Evolutionary conservation across 192 early-diverging fungal genomes (phyloP).

Genomic region (Linnemannia hyalina): DNA sequence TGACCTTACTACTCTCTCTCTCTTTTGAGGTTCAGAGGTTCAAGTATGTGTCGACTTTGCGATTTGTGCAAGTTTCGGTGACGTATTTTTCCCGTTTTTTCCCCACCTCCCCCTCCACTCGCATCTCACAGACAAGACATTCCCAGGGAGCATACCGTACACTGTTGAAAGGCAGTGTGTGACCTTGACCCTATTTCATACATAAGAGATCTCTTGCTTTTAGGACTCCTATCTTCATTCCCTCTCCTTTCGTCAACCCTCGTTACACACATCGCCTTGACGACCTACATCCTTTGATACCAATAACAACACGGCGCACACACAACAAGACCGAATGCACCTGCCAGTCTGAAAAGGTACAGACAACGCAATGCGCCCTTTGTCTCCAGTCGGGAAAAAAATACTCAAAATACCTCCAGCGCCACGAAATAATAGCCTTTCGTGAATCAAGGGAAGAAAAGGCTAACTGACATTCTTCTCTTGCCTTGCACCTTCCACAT

Average conservation of each 20-base stretch:
- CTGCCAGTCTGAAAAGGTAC: neutral
- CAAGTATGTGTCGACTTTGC: neutral
- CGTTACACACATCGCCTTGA: neutral
- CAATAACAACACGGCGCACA: neutral
- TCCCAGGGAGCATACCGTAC: too few relatives aligned
- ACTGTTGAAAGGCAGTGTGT: too few relatives aligned
- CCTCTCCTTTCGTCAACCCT: neutral
- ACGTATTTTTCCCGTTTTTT: neutral
- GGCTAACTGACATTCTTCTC: neutral
- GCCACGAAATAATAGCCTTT: neutral
- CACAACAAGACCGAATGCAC: neutral
- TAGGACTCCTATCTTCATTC: too few relatives aligned
- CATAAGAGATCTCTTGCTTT: too few relatives aligned
- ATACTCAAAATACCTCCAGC: neutral
- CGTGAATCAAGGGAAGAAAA: neutral
- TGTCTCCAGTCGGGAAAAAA: neutral
- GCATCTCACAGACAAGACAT: too few relatives aligned
- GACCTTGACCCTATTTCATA: too few relatives aligned
- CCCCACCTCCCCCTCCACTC: too few relatives aligned
- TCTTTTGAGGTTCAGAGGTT: neutral
- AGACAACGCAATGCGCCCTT: neutral
- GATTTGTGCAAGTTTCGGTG: neutral
- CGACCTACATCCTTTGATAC: neutral
- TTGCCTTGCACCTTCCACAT: neutral
- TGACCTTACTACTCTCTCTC: too few relatives aligned